phyloP scores from a whole-genome alignment of 2,329 filamentous ascomycete species.

The Pestalotiopsis sp. region DNA sequence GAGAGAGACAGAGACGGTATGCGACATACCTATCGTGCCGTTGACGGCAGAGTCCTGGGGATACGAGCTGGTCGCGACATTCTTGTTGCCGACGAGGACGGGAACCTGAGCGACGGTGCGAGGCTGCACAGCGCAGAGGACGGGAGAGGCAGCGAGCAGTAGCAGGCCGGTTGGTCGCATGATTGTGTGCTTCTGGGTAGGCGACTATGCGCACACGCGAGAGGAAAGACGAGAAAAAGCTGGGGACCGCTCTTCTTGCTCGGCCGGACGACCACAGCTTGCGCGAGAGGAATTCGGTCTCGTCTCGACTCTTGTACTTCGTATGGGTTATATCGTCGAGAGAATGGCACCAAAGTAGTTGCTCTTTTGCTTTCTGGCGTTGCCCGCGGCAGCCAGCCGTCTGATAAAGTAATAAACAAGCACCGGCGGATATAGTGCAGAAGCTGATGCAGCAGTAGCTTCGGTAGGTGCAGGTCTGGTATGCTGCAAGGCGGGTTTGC shows the following conservation, averaged over 20 bases:
- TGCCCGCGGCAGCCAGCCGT: constrained; percentile 8
- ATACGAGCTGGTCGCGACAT: constrained; percentile 12
- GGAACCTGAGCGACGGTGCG: constrained; percentile 12
- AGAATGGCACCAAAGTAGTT: background rate
- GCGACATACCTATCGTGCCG: constrained; percentile 12
- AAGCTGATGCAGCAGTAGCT: background rate
- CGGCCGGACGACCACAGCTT: background rate
- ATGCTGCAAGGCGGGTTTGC: background rate
- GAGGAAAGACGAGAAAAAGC: background rate
- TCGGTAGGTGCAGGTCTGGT: background rate
- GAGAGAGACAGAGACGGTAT: background rate
- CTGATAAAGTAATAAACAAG: background rate
- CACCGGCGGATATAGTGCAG: background rate
- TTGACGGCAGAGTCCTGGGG: constrained; percentile 5
- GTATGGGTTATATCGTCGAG: background rate
- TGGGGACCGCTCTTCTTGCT: background rate
- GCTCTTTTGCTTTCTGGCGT: background rate
- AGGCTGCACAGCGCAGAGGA: constrained; percentile 7
- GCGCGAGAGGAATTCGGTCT: background rate
- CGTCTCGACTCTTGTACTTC: background rate
- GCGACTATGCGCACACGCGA: background rate
- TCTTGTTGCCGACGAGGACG: constrained; percentile 9
- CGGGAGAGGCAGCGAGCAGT: constrained; percentile 5
- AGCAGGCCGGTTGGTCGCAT: constrained; percentile 14
- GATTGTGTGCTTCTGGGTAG: background rate